A percentile compares a stretch with the other conserved stretches of the same genome.
phyloP scores from a whole-genome alignment of 2,329 filamentous ascomycete species.

The Colletotrichum camelliae region DNA sequence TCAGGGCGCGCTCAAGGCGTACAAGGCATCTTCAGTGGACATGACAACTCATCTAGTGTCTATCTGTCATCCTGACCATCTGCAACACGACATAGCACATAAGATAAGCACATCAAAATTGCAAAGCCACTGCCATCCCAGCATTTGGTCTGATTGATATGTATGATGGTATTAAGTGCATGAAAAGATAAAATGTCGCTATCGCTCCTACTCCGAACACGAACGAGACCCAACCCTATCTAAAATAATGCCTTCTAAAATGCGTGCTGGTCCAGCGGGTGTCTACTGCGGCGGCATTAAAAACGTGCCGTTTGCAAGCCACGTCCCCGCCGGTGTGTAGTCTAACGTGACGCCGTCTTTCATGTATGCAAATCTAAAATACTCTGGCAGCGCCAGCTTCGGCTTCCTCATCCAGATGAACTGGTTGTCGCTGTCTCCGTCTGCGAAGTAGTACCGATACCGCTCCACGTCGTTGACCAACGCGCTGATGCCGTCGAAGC shows the following conservation, averaged over 20 bases:
- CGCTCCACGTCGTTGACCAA: slow-evolving; percentile 87
- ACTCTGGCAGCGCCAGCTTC: slow-evolving; percentile 7
- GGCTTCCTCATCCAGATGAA: slow-evolving; percentile 15
- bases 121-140: not conserved
- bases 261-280: not conserved
- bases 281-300: slow-evolving; percentile 2
- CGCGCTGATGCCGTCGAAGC: slow-evolving; percentile 78
- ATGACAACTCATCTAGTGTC: not conserved
- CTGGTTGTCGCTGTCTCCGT: slow-evolving; percentile 35
- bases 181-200: not conserved
- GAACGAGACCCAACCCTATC: not conserved
- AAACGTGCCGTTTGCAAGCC: slow-evolving; percentile 15
- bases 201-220: not conserved
- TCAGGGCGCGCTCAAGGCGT: not conserved
- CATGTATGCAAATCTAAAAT: slow-evolving; percentile 18
- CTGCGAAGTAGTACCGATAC: slow-evolving; percentile 73
- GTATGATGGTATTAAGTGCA: not conserved
- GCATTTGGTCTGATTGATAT: not conserved
- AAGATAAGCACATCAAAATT: not conserved
- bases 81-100: too few species aligned
- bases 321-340: slow-evolving; percentile 10
- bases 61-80: too few species aligned
- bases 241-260: not conserved
- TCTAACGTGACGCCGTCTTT: slow-evolving; percentile 13
- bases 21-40: not conserved